A percentile compares a stretch with the other conserved stretches of the same genome.
phyloP scores from a whole-genome alignment of 805 yeast species.

The Cyberlindnera samutprakarnensis region DNA sequence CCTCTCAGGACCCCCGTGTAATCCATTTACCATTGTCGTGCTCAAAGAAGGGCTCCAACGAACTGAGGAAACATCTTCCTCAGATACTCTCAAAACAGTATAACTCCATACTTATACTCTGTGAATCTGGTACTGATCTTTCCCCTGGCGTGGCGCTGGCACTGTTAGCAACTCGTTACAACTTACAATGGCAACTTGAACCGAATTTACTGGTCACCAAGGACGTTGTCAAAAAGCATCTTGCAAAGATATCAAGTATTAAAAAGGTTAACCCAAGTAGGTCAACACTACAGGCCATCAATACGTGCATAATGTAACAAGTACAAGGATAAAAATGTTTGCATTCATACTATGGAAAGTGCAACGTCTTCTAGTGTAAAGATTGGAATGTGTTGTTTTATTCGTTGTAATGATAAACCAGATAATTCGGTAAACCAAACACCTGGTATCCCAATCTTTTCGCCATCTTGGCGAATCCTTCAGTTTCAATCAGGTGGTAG shows the following conservation, averaged over 20 bases:
- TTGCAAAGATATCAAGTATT: conserved; percentile 40
- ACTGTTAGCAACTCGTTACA: conserved; percentile 39
- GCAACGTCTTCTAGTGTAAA: too few species aligned
- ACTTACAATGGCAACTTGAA: conserved; percentile 31
- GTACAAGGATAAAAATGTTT: neutral
- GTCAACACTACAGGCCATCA: conserved; percentile 67
- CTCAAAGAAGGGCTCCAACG: conserved; percentile 59
- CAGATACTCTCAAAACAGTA: conserved; percentile 26
- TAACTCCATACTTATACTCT: conserved; percentile 33
- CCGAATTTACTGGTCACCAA: conserved; percentile 31
- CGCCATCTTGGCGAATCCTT: conserved; percentile 98
- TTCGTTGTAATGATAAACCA: conserved; percentile 89
- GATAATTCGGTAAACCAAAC: conserved; percentile 87
- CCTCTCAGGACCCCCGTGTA: too few species aligned
- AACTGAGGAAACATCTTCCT: conserved; percentile 42
- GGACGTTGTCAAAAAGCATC: conserved; percentile 45
- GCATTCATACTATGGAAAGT: too few species aligned
- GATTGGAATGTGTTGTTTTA: too few species aligned
- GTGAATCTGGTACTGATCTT: conserved; percentile 61
- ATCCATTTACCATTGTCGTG: conserved; percentile 1
- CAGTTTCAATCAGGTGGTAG: conserved; percentile 94
- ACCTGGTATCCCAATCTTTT: conserved; percentile 88
- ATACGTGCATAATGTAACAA: conserved; percentile 43
- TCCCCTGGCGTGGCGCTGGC: conserved; percentile 54
- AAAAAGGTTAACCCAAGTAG: conserved; percentile 68